A percentile compares a stretch with the other conserved stretches of the same genome.
These are phyloP conservation scores for Fallopia convolvulus DNA, from an alignment of 148 eudicot species.

Conservation along the genomic window DNA sequence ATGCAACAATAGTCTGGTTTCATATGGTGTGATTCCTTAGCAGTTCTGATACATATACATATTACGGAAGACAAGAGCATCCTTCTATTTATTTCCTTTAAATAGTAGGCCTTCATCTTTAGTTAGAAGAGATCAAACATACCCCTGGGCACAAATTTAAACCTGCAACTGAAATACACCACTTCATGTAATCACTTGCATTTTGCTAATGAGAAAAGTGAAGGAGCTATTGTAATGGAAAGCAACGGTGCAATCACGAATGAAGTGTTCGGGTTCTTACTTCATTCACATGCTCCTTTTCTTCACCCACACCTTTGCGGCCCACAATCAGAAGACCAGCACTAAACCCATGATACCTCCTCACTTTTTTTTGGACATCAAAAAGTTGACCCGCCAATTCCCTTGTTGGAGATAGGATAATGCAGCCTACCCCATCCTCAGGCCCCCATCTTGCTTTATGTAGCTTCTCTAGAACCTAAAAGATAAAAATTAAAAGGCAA, in stretches of 20 bases:
- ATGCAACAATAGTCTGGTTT: too few species aligned
- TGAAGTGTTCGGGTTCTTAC: too few species aligned
- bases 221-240: background rate
- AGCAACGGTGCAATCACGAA: too few species aligned
- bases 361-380: too few species aligned
- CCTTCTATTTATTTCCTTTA: background rate
- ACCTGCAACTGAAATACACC: background rate
- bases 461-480: constrained; percentile 74
- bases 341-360: too few species aligned
- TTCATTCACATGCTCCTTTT: constrained; percentile 75
- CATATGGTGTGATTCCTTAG: too few species aligned
- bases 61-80: background rate
- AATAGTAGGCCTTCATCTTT: background rate
- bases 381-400: constrained; percentile 80
- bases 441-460: constrained; percentile 76
- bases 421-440: constrained; percentile 90
- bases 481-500: background rate
- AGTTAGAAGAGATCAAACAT: background rate
- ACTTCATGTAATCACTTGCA: background rate
- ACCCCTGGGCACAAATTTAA: background rate
- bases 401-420: constrained; percentile 87
- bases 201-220: background rate
- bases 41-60: too few species aligned
- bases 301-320: constrained; percentile 70
- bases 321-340: constrained; percentile 96